Conservation (phyloP, 768 basidiomycete species). For the Rhizopogon vesiculosus region DNA sequence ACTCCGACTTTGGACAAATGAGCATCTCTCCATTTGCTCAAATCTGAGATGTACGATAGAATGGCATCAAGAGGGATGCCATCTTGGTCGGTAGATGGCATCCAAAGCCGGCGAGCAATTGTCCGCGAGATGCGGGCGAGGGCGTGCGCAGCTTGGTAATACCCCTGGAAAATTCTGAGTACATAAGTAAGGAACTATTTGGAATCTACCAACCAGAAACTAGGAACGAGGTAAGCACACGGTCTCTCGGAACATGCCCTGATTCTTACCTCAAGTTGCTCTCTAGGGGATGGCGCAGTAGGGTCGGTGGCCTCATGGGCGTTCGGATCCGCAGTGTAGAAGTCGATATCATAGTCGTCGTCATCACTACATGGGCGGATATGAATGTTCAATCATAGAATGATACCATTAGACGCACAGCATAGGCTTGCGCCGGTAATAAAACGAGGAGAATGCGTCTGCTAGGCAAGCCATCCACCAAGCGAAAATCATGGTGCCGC, state of each 20-base stretch:
- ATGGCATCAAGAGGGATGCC: conserved; percentile 74
- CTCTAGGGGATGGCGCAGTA: conserved; percentile 60
- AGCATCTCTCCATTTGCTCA: conserved; percentile 71
- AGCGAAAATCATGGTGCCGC: conserved; percentile 84
- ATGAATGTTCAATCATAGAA: conserved; percentile 14
- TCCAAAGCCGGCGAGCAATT: conserved; percentile 80
- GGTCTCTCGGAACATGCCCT: neutral
- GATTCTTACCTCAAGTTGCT: conserved; percentile 68
- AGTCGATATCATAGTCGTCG: conserved; percentile 87
- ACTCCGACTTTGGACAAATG: conserved; percentile 80
- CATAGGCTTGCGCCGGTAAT: conserved; percentile 81
- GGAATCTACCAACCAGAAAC: conserved; percentile 58
- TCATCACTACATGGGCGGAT: conserved; percentile 49
- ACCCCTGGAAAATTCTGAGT: conserved; percentile 48
- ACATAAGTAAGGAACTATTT: neutral
- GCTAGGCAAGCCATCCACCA: conserved; percentile 92
- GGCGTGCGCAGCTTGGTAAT: conserved; percentile 79
- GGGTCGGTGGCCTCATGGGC: conserved; percentile 43
- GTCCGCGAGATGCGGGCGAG: conserved; percentile 79
- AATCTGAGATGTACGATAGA: conserved; percentile 46
- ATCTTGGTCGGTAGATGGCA: conserved; percentile 67
- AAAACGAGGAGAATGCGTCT: conserved; percentile 80
- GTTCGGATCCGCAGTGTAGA: conserved; percentile 71
- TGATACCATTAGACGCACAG: conserved; percentile 38
- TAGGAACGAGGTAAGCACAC: conserved; percentile 21